A percentile compares a stretch with the other conserved stretches of the same genome.
Conservation (phyloP, 148 eudicot genomes). For the Drosera capensis region DNA sequence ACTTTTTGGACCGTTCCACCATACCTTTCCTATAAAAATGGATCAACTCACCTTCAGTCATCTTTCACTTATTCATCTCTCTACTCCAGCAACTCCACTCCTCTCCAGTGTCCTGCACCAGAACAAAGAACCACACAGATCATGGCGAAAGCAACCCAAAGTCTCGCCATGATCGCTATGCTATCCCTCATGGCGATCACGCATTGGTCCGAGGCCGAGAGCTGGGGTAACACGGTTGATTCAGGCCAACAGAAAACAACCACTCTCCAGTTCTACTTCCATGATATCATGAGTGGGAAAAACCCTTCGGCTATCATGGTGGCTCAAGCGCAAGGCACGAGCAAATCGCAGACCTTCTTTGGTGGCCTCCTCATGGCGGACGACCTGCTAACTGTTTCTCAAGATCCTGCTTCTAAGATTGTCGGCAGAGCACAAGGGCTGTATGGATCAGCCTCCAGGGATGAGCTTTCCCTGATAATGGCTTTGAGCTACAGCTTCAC, state of each 20-base stretch:
- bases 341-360: constrained; percentile 12
- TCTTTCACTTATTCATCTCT: no score
- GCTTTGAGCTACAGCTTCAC: constrained; percentile 32
- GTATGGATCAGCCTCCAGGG: constrained; percentile 27
- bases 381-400: constrained; percentile 38
- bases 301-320: constrained; percentile 19
- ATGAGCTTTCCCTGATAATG: constrained; percentile 26
- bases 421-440: constrained; percentile 49
- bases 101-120: no score
- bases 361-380: constrained; percentile 35
- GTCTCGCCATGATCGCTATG: neutral
- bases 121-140: no score
- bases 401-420: constrained; percentile 29
- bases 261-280: constrained; percentile 46
- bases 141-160: neutral
- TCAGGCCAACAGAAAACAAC: constrained; percentile 13
- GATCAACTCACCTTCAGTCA: no score
- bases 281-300: constrained; percentile 28
- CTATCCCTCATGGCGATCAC: neutral
- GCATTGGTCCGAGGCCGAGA: constrained; percentile 1
- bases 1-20: no score
- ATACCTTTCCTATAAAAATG: no score
- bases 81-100: no score
- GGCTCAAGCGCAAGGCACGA: constrained; percentile 17
- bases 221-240: constrained; percentile 22